Percentiles rank a stretch among this genome's conserved stretches.
Evolutionary conservation across 2,329 filamentous ascomycete species (phyloP).

Genomic region (Thermoascus crustaceus): DNA sequence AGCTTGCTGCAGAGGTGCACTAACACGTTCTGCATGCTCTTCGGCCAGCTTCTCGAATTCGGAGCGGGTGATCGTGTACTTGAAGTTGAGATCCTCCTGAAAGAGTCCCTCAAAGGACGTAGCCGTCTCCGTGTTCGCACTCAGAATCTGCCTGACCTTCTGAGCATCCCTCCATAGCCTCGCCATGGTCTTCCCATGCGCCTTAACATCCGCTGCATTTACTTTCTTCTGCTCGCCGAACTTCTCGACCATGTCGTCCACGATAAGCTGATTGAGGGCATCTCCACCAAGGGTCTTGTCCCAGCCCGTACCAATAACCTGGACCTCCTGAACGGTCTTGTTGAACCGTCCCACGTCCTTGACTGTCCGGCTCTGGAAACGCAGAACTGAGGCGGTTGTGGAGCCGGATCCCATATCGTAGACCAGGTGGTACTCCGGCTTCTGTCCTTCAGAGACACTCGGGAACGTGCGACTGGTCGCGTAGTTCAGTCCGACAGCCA

Average conservation of each 20-base stretch:
- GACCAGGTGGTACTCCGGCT: slow-evolving; percentile 84
- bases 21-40: slow-evolving; percentile 59
- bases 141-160: slow-evolving; percentile 77
- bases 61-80: slow-evolving; percentile 72
- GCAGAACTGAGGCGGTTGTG: slow-evolving; percentile 79
- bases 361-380: slow-evolving; percentile 78
- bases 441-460: slow-evolving; percentile 68
- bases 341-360: slow-evolving; percentile 92
- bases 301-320: slow-evolving; percentile 78
- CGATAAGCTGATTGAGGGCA: slow-evolving; percentile 74
- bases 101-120: slow-evolving; percentile 75
- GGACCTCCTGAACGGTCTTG: slow-evolving; percentile 95
- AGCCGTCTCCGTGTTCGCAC: slow-evolving; percentile 77
- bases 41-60: slow-evolving; percentile 74
- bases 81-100: slow-evolving; percentile 87
- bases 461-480: slow-evolving; percentile 87
- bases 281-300: slow-evolving; percentile 87
- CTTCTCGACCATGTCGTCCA: slow-evolving; percentile 77
- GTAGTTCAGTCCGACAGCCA: slow-evolving; percentile 92
- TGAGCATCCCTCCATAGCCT: slow-evolving; percentile 93
- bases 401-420: slow-evolving; percentile 98
- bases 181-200: slow-evolving; percentile 74
- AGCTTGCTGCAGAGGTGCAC: slow-evolving; percentile 62
- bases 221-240: slow-evolving; percentile 61
- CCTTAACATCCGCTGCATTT: slow-evolving; percentile 42